Percentiles rank a stretch among this genome's conserved stretches.
Evolutionary conservation across 2,329 filamentous ascomycete species (phyloP).

Genomic region (Fusarium sp.): DNA sequence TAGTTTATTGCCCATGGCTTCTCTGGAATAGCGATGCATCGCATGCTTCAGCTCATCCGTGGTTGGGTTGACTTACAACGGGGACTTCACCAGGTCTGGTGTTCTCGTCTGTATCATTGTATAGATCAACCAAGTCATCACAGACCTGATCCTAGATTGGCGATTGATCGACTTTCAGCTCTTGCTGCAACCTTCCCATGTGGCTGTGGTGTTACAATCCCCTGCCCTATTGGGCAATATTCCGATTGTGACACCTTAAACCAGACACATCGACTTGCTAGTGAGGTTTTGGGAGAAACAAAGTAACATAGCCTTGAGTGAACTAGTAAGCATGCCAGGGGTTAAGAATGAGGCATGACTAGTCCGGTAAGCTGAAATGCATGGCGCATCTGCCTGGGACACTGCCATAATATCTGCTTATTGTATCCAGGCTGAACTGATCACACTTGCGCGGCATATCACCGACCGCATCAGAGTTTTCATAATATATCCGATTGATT

Average conservation of each 20-base stretch:
- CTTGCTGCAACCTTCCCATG: conserved; percentile 17
- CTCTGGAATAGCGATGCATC: neutral
- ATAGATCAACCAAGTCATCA: neutral
- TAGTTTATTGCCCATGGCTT: neutral
- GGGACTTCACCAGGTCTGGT: neutral
- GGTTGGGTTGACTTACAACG: neutral
- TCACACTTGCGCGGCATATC: neutral
- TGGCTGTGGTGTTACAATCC: conserved; percentile 19
- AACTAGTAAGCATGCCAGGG: conserved; percentile 10
- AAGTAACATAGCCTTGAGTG: conserved; percentile 1
- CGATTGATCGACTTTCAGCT: conserved; percentile 26
- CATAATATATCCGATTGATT: neutral
- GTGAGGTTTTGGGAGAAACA: conserved; percentile 1
- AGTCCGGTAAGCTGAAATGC: conserved; percentile 9
- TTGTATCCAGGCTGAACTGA: conserved; percentile 1
- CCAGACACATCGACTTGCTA: conserved; percentile 18
- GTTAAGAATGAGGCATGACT: neutral
- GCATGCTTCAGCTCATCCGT: neutral
- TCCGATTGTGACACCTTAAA: conserved; percentile 24
- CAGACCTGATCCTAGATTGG: conserved; percentile 16
- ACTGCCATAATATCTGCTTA: conserved; percentile 10
- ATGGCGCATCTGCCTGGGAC: conserved; percentile 2
- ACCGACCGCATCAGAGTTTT: neutral
- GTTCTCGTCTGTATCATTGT: neutral
- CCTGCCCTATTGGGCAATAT: conserved; percentile 30